Evolutionary conservation across 2,329 filamentous ascomycete genomes (phyloP), one percentile per base, ranked within the genome.

Genomic region (Aspergillus niger): DNA sequence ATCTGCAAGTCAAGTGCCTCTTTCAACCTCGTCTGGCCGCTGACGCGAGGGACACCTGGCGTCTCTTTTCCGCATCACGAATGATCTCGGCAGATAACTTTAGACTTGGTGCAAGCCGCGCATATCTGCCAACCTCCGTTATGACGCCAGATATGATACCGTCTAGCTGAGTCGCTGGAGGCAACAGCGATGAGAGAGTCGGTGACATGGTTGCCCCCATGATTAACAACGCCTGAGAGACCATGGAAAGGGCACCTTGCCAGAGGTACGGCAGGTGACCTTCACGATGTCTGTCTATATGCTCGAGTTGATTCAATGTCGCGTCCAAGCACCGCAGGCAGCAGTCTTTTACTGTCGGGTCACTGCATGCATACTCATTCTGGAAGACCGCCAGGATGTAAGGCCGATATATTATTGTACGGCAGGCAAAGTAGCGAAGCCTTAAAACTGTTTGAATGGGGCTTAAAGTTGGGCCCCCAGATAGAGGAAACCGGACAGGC

Each of bases 151-250:
- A 87, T 75, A 94, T 91, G 67, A 94, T 91, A 59, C 86, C 83
- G 74, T 93, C 89, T 67, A 93, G 85, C 38, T 87, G 77, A 55
- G 74, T 67, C 63, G 72, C 77, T 1, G 83, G 79, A 8, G 83
- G 82, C 30, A 94, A 80, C 43, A 93, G 86, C 53, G 81, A 83
- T 24, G 85, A 86, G 3, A 94, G 83, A 5, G 88, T 88, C 1
- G 88, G 87, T 8, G 88, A 92, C 86, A 94, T 91, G 15, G 89
- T 92, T 15, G 91, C 90, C 6, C 90, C 91, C 91, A 95, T 94
- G 36, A 95, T 86, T 47, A 95, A 81, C 15, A 95, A 81, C 2
- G 89, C 90, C 75, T 95, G 91, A 5, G 90, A 92, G 22, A 93
- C 89, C 71, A 95, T 91, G 22, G 89, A 92, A 39, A 95, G 82